Conservation (phyloP, 768 basidiomycete genomes). For the Lentinula boryana region DNA sequence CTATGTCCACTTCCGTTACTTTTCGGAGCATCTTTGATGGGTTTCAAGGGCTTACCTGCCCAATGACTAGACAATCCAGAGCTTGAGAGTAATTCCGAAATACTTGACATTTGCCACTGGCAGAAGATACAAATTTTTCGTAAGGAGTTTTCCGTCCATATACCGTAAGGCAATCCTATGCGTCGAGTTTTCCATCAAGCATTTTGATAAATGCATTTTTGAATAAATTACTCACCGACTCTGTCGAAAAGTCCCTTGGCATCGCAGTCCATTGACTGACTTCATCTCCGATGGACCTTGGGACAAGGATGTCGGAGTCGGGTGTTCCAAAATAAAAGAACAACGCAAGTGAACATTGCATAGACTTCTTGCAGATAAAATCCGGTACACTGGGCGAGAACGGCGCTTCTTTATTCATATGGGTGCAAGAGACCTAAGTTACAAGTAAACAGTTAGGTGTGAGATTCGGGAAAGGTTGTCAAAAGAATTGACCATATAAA, state of each 20-base stretch:
- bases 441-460: slow-evolving; percentile 2
- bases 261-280: slow-evolving; percentile 12
- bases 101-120: background rate
- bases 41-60: slow-evolving; percentile 1
- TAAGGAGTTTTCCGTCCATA: background rate
- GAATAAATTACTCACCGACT: slow-evolving; percentile 9
- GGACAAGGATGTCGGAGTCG: slow-evolving; percentile 27
- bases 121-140: slow-evolving; percentile 3
- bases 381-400: slow-evolving; percentile 15
- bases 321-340: slow-evolving; percentile 29
- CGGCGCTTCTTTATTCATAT: background rate
- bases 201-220: background rate
- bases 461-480: background rate
- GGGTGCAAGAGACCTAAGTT: background rate
- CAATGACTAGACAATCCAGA: slow-evolving; percentile 3
- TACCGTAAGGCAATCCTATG: slow-evolving; percentile 2
- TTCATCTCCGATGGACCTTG: slow-evolving; percentile 13
- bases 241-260: slow-evolving; percentile 12
- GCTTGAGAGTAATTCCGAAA: slow-evolving; percentile 1
- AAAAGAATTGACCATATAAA: slow-evolving; percentile 41
- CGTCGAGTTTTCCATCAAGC: background rate
- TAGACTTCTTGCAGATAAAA: slow-evolving; percentile 40
- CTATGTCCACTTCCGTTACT: slow-evolving; percentile 21
- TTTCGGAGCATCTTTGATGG: background rate
- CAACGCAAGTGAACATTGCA: slow-evolving; percentile 44